phyloP scores from a whole-genome alignment of 192 early-diverging fungal species.

The Coemansia sp. region DNA sequence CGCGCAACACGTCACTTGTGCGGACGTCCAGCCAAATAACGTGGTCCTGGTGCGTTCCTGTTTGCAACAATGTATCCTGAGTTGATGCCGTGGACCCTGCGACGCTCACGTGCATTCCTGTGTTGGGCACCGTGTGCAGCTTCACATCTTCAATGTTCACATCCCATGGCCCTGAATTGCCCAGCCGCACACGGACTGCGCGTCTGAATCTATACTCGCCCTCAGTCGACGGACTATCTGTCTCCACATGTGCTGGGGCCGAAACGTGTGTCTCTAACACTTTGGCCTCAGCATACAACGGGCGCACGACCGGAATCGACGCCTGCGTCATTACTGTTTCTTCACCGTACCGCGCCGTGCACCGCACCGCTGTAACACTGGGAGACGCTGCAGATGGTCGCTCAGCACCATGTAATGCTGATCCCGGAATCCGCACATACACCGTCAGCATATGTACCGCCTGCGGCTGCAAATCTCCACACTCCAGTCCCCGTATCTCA shows the following conservation, averaged over 20 bases:
- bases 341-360: neutral
- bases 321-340: conserved; percentile 15
- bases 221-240: neutral
- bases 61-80: neutral
- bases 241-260: conserved; percentile 7
- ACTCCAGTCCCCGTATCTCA: neutral
- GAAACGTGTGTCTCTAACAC: conserved; percentile 18
- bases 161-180: conserved; percentile 33
- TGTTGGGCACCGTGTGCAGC: conserved; percentile 22
- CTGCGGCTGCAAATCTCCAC: conserved; percentile 6
- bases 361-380: neutral
- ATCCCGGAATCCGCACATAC: conserved; percentile 22
- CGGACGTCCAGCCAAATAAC: conserved; percentile 42
- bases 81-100: conserved; percentile 12
- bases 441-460: conserved; percentile 15
- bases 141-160: conserved; percentile 11
- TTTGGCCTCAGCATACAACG: conserved; percentile 17
- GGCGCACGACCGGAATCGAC: conserved; percentile 23
- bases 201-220: conserved; percentile 40
- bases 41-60: conserved; percentile 15
- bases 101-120: conserved; percentile 11
- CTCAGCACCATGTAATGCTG: conserved; percentile 10
- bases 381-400: neutral
- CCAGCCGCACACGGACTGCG: conserved; percentile 24
- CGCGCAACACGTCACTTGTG: conserved; percentile 27